Percentiles rank a stretch among this genome's conserved stretches.
Conservation (phyloP, 352 stramenopile species). For the Saprolegnia diclina region DNA sequence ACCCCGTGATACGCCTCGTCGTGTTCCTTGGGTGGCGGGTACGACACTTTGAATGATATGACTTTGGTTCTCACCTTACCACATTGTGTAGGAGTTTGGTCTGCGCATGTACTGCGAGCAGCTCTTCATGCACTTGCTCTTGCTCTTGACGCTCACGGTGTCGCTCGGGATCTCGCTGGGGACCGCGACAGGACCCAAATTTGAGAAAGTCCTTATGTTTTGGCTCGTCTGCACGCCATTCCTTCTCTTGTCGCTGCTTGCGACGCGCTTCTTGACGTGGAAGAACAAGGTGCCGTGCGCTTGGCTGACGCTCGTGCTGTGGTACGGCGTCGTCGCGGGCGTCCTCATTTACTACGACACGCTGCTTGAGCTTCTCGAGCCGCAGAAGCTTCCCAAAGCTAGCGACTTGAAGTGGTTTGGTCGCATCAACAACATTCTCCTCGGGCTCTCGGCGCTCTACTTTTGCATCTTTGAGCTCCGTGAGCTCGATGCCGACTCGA, state of each 20-base stretch:
- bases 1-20: not conserved
- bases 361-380: not conserved
- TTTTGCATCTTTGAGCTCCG: not conserved
- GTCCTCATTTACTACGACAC: not conserved
- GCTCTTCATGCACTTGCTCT: conserved; percentile 9
- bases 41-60: not conserved
- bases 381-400: no score
- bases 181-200: not conserved
- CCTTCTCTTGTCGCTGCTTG: not conserved
- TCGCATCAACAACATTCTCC: not conserved
- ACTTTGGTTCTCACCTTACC: not conserved
- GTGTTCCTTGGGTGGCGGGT: not conserved
- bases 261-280: not conserved
- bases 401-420: not conserved
- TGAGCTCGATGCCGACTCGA: not conserved
- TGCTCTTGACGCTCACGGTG: conserved; percentile 7
- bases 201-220: not conserved
- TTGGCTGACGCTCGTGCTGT: not conserved
- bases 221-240: not conserved
- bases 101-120: conserved; percentile 4
- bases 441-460: not conserved
- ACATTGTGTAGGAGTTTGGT: conserved; percentile 1
- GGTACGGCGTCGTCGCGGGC: not conserved
- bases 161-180: not conserved
- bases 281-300: not conserved